Conservation (phyloP, 768 basidiomycete genomes). For the Mycena epipterygia region DNA sequence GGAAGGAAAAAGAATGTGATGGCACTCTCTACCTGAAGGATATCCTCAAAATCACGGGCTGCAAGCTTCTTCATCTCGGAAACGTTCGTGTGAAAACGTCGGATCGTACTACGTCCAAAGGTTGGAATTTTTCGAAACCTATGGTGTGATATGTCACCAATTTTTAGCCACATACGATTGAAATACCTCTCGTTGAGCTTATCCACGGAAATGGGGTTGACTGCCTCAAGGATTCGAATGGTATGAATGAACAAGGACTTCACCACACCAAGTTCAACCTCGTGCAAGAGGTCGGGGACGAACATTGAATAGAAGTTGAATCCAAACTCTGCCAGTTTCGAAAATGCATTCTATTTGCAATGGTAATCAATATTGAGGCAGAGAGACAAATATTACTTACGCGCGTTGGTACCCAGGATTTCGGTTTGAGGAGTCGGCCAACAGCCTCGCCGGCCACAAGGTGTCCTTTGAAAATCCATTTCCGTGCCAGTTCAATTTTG, state of each 20-base stretch:
- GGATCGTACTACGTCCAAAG: slow-evolving; percentile 51
- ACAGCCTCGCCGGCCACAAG: background rate
- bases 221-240: slow-evolving; percentile 44
- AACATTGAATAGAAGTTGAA: slow-evolving; percentile 48
- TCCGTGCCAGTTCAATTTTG: no score
- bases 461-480: no score
- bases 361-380: background rate
- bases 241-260: slow-evolving; percentile 54
- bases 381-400: background rate
- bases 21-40: slow-evolving; percentile 54
- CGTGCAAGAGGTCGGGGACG: slow-evolving; percentile 54
- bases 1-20: slow-evolving; percentile 24
- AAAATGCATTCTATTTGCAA: slow-evolving; percentile 49
- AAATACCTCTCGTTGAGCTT: slow-evolving; percentile 40
- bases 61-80: slow-evolving; percentile 52
- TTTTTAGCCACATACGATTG: background rate
- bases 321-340: slow-evolving; percentile 25
- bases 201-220: slow-evolving; percentile 32
- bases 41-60: slow-evolving; percentile 57
- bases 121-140: slow-evolving; percentile 46
- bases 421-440: background rate
- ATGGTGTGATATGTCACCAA: background rate
- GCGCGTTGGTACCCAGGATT: slow-evolving; percentile 22
- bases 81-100: slow-evolving; percentile 49
- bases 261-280: no score